These are phyloP conservation scores for Annulohypoxylon stygium DNA, from an alignment of 495 filamentous ascomycete genomes.

Conservation along the genomic window DNA sequence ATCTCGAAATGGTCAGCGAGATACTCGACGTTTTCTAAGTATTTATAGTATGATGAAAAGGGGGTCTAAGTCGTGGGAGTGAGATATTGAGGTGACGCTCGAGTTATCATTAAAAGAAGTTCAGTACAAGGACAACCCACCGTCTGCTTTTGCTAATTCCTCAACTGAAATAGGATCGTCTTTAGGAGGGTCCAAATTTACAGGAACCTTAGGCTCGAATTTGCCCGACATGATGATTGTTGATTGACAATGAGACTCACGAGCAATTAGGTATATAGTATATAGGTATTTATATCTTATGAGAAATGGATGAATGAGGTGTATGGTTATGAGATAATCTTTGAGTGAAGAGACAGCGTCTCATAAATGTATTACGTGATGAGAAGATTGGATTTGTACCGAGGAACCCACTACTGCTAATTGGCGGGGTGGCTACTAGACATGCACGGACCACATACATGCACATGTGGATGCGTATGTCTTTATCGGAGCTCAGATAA, in stretches of 20 bases:
- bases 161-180: conserved; percentile 83
- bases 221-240: conserved; percentile 67
- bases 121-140: conserved; percentile 61
- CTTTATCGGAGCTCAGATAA: background rate
- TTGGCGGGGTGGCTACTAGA: background rate
- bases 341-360: background rate
- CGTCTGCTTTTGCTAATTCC: conserved; percentile 83
- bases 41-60: background rate
- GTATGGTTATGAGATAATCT: background rate
- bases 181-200: conserved; percentile 87
- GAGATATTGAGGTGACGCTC: background rate
- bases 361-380: conserved; percentile 8
- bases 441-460: background rate
- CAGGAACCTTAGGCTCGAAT: conserved; percentile 87
- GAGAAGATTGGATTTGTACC: background rate
- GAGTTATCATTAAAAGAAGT: background rate
- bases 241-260: background rate
- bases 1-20: conserved; percentile 58
- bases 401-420: background rate
- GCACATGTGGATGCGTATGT: background rate
- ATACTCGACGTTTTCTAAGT: background rate
- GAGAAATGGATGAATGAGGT: background rate
- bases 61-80: background rate
- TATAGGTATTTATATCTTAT: background rate
- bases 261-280: background rate